phyloP scores from a whole-genome alignment of 495 filamentous ascomycete species.

The Copromyces sp. region DNA sequence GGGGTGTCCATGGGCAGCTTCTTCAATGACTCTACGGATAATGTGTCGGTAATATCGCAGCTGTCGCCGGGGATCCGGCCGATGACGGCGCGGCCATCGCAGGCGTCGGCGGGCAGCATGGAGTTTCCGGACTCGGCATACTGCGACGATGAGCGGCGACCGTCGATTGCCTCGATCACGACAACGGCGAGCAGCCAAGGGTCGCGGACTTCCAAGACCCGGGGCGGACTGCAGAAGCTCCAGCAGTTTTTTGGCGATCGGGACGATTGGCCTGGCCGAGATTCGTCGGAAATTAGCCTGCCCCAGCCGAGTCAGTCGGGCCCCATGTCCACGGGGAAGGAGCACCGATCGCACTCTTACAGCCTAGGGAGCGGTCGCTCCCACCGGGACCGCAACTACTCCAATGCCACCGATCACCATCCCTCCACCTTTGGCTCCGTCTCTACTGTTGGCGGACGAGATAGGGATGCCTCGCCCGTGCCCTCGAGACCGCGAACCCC shows the following conservation, averaged over 20 bases:
- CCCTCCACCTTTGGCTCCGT: not conserved
- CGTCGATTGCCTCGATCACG: slow-evolving; percentile 75
- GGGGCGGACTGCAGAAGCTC: slow-evolving; percentile 60
- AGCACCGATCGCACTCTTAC: slow-evolving; percentile 45
- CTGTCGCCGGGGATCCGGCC: slow-evolving; percentile 55
- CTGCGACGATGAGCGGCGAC: slow-evolving; percentile 66
- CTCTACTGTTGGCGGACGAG: slow-evolving; percentile 10
- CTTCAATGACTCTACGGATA: slow-evolving; percentile 58
- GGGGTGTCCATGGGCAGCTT: slow-evolving; percentile 35
- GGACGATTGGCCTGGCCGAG: slow-evolving; percentile 62
- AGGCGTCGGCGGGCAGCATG: slow-evolving; percentile 39
- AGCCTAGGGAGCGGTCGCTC: slow-evolving; percentile 37
- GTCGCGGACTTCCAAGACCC: slow-evolving; percentile 63
- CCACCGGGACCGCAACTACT: slow-evolving; percentile 65
- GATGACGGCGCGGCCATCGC: slow-evolving; percentile 44
- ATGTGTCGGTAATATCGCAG: slow-evolving; percentile 46
- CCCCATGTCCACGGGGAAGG: slow-evolving; percentile 31
- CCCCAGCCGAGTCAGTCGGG: slow-evolving; percentile 27
- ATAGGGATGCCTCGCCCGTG: slow-evolving; percentile 54
- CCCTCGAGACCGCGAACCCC: slow-evolving; percentile 68
- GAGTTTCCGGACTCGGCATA: slow-evolving; percentile 57
- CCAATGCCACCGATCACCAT: slow-evolving; percentile 48
- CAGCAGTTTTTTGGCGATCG: slow-evolving; percentile 66
- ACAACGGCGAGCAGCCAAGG: slow-evolving; percentile 85
- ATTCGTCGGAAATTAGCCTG: slow-evolving; percentile 66